phyloP scores from a whole-genome alignment of 2,329 filamentous ascomycete species.

The Aspergillus vadensis region DNA sequence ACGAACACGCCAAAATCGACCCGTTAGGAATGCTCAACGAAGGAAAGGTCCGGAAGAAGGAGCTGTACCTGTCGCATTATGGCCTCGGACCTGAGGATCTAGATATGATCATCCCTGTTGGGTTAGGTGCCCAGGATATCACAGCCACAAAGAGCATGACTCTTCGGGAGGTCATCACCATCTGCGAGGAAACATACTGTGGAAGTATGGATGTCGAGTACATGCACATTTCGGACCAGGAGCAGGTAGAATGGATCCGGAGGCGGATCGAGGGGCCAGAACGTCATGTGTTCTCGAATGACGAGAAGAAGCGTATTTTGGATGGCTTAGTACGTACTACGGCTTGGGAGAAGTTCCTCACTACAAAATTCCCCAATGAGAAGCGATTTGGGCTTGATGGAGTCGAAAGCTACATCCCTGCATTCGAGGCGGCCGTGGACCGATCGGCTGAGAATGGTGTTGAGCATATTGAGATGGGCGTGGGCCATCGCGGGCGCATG shows the following conservation, averaged over 20 bases:
- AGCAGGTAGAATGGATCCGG: slow-evolving; percentile 97
- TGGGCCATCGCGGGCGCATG: slow-evolving; percentile 97
- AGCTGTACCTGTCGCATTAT: not conserved
- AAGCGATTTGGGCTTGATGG: slow-evolving; percentile 99
- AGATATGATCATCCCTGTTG: slow-evolving; percentile 69
- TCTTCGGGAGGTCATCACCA: slow-evolving; percentile 85
- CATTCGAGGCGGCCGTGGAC: slow-evolving; percentile 99
- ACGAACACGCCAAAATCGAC: no score
- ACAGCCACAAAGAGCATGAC: slow-evolving; percentile 75
- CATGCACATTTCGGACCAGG: slow-evolving; percentile 96
- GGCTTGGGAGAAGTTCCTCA: slow-evolving; percentile 92
- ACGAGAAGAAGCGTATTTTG: slow-evolving; percentile 96
- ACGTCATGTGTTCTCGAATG: slow-evolving; percentile 95
- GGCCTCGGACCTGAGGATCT: slow-evolving; percentile 88
- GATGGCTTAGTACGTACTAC: slow-evolving; percentile 96
- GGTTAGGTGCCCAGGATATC: slow-evolving; percentile 65
- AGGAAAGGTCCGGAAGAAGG: no score
- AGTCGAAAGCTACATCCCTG: slow-evolving; percentile 92
- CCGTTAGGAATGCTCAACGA: no score
- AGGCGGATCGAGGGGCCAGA: slow-evolving; percentile 91
- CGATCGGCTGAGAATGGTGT: slow-evolving; percentile 97
- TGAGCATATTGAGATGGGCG: slow-evolving; percentile 98
- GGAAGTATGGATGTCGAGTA: slow-evolving; percentile 96
- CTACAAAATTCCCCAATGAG: slow-evolving; percentile 98
- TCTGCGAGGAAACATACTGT: slow-evolving; percentile 95